Percentiles rank a stretch among this genome's conserved stretches.
Conservation (phyloP, 2,329 filamentous ascomycete genomes). For the Stenocarpella maydis region DNA sequence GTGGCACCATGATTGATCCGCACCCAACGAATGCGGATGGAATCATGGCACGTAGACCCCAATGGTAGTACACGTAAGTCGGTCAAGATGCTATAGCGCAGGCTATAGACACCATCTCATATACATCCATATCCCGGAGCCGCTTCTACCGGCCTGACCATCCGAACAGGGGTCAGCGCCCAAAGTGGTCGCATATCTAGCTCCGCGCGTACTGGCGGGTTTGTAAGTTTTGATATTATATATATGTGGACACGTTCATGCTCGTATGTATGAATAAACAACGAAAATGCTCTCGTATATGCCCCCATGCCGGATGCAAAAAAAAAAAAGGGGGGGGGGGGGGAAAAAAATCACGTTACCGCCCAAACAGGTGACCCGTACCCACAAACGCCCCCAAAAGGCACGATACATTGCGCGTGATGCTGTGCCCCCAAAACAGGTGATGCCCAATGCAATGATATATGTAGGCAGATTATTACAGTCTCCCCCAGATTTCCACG, state of each 20-base stretch:
- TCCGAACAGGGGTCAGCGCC: too few relatives aligned
- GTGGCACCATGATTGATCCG: not conserved
- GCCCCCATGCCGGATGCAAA: not conserved
- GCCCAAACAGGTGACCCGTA: not conserved
- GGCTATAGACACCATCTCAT: too few relatives aligned
- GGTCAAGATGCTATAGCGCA: too few relatives aligned
- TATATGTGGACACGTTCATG: not conserved
- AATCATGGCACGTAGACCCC: not conserved
- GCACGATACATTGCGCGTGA: not conserved
- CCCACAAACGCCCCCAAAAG: not conserved
- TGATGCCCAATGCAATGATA: slow-evolving; percentile 6
- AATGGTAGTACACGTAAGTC: too few relatives aligned
- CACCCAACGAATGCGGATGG: not conserved
- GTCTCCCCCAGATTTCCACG: not conserved
- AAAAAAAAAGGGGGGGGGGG: too few relatives aligned
- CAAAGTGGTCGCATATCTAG: too few relatives aligned
- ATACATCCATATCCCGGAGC: too few relatives aligned
- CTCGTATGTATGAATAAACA: not conserved
- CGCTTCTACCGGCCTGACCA: too few relatives aligned
- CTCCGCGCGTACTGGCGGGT: not conserved
- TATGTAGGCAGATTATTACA: not conserved
- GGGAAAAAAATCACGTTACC: not conserved
- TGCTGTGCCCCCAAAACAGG: slow-evolving; percentile 6
- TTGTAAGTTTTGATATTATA: not conserved
- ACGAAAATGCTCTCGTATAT: not conserved